Conservation (phyloP, 352 stramenopile genomes). For the Phytophthora podocarpi region DNA sequence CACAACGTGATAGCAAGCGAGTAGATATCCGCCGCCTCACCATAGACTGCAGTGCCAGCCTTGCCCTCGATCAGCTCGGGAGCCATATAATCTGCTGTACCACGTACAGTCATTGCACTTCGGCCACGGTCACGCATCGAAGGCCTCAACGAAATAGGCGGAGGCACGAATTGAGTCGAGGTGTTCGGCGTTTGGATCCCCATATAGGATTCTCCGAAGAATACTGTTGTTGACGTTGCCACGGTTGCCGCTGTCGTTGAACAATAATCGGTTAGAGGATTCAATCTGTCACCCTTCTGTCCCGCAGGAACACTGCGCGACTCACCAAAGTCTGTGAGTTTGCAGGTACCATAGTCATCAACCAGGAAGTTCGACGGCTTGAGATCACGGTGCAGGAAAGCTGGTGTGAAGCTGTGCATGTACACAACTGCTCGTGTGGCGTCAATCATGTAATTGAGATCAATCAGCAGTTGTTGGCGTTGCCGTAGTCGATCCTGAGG, state of each 20-base stretch:
- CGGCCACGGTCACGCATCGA: slow-evolving; percentile 39
- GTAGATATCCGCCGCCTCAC: slow-evolving; percentile 75
- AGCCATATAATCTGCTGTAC: slow-evolving; percentile 85
- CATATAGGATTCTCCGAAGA: slow-evolving; percentile 31
- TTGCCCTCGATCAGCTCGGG: slow-evolving; percentile 81
- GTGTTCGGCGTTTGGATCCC: slow-evolving; percentile 25
- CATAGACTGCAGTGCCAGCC: slow-evolving; percentile 67
- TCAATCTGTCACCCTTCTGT: slow-evolving; percentile 18
- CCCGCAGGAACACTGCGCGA: slow-evolving; percentile 45
- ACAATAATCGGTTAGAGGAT: slow-evolving; percentile 9
- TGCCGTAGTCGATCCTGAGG: slow-evolving; percentile 18
- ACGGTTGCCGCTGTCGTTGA: slow-evolving; percentile 21
- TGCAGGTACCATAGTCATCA: slow-evolving; percentile 50
- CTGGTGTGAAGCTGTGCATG: slow-evolving; percentile 73
- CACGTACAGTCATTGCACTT: slow-evolving; percentile 70
- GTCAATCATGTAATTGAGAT: slow-evolving; percentile 74
- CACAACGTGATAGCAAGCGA: slow-evolving; percentile 79
- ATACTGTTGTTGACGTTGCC: slow-evolving; percentile 15
- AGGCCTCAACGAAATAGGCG: slow-evolving; percentile 21
- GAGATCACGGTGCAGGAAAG: slow-evolving; percentile 75
- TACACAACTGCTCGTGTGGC: slow-evolving; percentile 67
- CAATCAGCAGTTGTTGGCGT: slow-evolving; percentile 48
- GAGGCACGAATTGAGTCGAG: slow-evolving; percentile 15
- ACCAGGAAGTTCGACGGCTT: slow-evolving; percentile 75
- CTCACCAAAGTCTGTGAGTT: slow-evolving; percentile 68